phyloP scores from a whole-genome alignment of 2,329 filamentous ascomycete genomes.

The Colletotrichum lupini region DNA sequence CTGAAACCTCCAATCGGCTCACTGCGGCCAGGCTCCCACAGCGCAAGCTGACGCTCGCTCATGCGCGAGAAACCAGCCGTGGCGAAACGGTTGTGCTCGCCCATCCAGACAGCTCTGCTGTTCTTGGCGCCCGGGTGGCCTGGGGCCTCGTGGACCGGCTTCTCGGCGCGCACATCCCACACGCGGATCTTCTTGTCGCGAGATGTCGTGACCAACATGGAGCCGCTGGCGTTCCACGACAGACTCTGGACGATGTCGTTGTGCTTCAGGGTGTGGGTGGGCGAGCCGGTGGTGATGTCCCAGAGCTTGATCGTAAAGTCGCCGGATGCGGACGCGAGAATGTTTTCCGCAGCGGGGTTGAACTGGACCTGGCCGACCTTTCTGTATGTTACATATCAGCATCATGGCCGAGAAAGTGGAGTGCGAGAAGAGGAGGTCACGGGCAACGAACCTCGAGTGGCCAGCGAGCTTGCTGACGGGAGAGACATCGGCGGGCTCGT shows the following conservation, averaged over 20 bases:
- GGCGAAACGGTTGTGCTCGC: slow-evolving; percentile 94
- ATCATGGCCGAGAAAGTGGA: not conserved
- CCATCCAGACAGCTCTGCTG: slow-evolving; percentile 96
- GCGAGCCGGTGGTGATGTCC: slow-evolving; percentile 85
- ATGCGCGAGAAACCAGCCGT: slow-evolving; percentile 98
- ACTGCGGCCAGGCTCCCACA: slow-evolving; percentile 91
- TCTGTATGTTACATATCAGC: slow-evolving; percentile 56
- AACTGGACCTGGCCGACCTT: slow-evolving; percentile 99
- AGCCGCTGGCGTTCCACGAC: slow-evolving; percentile 93
- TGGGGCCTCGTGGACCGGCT: slow-evolving; percentile 82
- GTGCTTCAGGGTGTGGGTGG: slow-evolving; percentile 83
- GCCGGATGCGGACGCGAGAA: slow-evolving; percentile 93
- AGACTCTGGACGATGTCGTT: slow-evolving; percentile 94
- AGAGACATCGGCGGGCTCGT: slow-evolving; percentile 83
- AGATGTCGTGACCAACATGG: slow-evolving; percentile 89
- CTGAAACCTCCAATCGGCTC: slow-evolving; percentile 92
- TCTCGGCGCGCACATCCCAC: slow-evolving; percentile 97
- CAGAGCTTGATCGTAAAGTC: slow-evolving; percentile 96
- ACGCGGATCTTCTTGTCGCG: slow-evolving; percentile 98
- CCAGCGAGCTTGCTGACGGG: slow-evolving; percentile 86
- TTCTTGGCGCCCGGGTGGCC: slow-evolving; percentile 97
- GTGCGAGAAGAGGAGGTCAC: slow-evolving; percentile 6
- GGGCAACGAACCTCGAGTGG: slow-evolving; percentile 76
- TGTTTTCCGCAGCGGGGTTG: slow-evolving; percentile 95
- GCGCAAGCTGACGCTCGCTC: slow-evolving; percentile 95